Base-by-base conservation (phyloP, 2,329 filamentous ascomycete genomes). In the Podosphaera leucotricha region DNA sequence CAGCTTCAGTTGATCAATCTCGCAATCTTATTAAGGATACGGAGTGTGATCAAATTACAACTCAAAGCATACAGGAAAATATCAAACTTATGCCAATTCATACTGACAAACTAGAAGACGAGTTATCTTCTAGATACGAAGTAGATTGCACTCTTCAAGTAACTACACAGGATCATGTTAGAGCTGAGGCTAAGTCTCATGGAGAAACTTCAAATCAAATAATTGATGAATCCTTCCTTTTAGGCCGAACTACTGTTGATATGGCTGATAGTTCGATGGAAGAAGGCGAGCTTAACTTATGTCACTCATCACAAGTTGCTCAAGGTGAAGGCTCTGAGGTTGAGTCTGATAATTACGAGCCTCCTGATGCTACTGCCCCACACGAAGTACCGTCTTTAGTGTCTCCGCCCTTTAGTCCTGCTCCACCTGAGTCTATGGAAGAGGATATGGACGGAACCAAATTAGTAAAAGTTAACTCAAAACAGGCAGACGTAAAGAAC, bases 341-440 rank as follows among this genome's bases (percentile, higher is more conserved):
- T 6, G 55, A 55, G 38, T 68, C 68, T 2, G 71, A 74, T 47
- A 65, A 60, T 41, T 73, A 75, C 51, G 70, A 76, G 49, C 71
- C 71, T 41, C 68, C 68, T 16, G 66, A 65, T 44, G 62, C 61
- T 3, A 52, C 52, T 13, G 45, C 53, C 19, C 52, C 53, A 41
- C 45, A 50, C 26, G 43, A 46, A 3, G 41, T 44, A 5, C 51
- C 50, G 15, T 43, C 52, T 18, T 18, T 24, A n/a, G 47, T 52
- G 16, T 63, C 62, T 20, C 61, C 63, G 36, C 60, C 62, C 36
- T 64, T 64, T 53, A 64, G 60, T 44, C 61, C 62, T 40, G 59
- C 58, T 36, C 59, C 61, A 44, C 57, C 57, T 37, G 54, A 56
- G 35, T 48, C 55, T 16, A 43, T 58, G 18, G 41, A 41, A 47